These are phyloP conservation scores for Tricholoma matsutake DNA, from an alignment of 768 basidiomycete genomes.

Conservation along the genomic window DNA sequence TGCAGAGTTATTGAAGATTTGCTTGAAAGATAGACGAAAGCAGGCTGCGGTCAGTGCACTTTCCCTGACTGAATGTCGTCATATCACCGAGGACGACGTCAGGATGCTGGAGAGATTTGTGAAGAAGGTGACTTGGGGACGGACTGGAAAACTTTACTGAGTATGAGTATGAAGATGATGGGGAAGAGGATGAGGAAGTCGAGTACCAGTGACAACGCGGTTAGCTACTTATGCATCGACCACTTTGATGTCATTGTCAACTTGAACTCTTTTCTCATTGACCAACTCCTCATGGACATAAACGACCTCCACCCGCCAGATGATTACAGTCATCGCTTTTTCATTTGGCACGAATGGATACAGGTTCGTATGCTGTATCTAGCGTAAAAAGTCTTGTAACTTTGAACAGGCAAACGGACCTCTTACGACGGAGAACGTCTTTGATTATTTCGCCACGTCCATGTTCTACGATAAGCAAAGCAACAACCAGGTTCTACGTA, in stretches of 20 bases:
- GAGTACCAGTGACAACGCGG: not conserved
- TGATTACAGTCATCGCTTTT: slow-evolving; percentile 79
- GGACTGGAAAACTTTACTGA: not conserved
- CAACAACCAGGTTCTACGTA: slow-evolving; percentile 87
- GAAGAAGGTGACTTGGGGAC: not conserved
- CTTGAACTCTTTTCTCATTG: not conserved
- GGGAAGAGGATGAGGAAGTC: not conserved
- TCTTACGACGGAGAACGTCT: slow-evolving; percentile 71
- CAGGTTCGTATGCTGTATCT: slow-evolving; percentile 42
- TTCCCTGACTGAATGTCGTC: not conserved
- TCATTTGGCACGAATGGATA: slow-evolving; percentile 92
- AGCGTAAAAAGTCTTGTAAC: slow-evolving; percentile 3
- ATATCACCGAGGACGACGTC: not conserved
- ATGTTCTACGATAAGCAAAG: slow-evolving; percentile 96
- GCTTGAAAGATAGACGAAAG: not conserved
- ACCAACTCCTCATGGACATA: slow-evolving; percentile 35
- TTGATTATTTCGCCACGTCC: slow-evolving; percentile 87
- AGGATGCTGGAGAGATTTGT: not conserved
- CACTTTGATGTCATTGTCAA: slow-evolving; percentile 4
- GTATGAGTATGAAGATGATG: not conserved
- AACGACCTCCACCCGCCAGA: slow-evolving; percentile 76
- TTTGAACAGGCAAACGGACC: slow-evolving; percentile 65
- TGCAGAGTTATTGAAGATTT: not conserved
- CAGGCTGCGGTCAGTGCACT: not conserved
- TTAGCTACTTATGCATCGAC: too few species aligned